phyloP scores from a whole-genome alignment of 345 rosid species.

The Aquilaria malaccensis region DNA sequence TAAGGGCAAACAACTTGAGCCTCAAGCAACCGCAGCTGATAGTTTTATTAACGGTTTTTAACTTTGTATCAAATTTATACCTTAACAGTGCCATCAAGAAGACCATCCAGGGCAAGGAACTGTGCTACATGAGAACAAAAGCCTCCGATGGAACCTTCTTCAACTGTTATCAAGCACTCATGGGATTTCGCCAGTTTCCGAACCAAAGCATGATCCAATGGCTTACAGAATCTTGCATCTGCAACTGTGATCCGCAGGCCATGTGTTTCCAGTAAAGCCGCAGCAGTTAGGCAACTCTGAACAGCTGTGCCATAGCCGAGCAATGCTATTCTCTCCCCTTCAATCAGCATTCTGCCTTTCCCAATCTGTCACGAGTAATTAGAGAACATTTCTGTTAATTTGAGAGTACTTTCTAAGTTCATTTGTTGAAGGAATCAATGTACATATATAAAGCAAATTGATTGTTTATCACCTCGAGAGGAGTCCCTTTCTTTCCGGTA shows the following conservation, averaged over 20 bases:
- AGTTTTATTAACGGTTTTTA: background rate
- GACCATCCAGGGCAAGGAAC: constrained; percentile 86
- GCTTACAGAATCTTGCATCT: constrained; percentile 93
- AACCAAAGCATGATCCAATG: constrained; percentile 71
- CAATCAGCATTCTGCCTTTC: constrained; percentile 68
- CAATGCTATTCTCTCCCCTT: constrained; percentile 86
- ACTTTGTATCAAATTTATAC: constrained; percentile 23
- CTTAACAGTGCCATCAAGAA: constrained; percentile 89
- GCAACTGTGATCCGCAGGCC: constrained; percentile 65
- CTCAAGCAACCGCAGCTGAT: background rate
- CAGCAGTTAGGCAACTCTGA: constrained; percentile 83
- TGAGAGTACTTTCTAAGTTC: too few relatives aligned
- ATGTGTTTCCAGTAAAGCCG: constrained; percentile 37
- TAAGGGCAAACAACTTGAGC: constrained; percentile 1
- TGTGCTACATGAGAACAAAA: constrained; percentile 96
- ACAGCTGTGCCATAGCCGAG: constrained; percentile 88
- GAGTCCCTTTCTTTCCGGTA: constrained; percentile 75
- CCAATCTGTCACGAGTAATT: constrained; percentile 48
- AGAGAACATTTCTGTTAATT: too few relatives aligned
- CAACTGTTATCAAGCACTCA: constrained; percentile 76
- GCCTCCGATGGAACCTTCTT: constrained; percentile 97
- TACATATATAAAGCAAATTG: background rate
- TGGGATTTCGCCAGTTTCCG: constrained; percentile 80
- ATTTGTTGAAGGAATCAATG: background rate
- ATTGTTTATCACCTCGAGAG: constrained; percentile 52